phyloP scores from a whole-genome alignment of 441 rosid species.

The Viola pubescens region DNA sequence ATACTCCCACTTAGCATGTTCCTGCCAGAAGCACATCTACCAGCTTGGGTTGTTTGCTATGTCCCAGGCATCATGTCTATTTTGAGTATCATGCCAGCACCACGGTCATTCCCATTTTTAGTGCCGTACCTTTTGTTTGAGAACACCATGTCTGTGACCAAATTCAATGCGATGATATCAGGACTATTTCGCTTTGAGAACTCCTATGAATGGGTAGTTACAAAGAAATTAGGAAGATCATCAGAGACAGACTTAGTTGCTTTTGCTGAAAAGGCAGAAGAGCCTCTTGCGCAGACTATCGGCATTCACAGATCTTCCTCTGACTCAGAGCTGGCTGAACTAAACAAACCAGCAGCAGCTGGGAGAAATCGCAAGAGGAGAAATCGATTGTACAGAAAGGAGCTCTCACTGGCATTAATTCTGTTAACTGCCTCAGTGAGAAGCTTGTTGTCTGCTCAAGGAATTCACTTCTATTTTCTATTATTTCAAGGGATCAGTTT shows the following conservation, averaged over 20 bases:
- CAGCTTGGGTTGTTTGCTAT: slow-evolving; percentile 87
- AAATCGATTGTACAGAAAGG: slow-evolving; percentile 72
- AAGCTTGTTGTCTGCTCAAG: slow-evolving; percentile 85
- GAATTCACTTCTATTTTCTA: slow-evolving; percentile 87
- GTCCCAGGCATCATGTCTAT: slow-evolving; percentile 77
- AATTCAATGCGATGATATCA: slow-evolving; percentile 89
- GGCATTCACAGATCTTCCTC: slow-evolving; percentile 52
- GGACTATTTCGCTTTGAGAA: slow-evolving; percentile 73
- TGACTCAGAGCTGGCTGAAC: slow-evolving; percentile 63
- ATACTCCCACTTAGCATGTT: slow-evolving; percentile 81
- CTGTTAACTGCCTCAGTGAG: slow-evolving; percentile 65
- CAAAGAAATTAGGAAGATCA: slow-evolving; percentile 83
- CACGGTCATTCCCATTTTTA: slow-evolving; percentile 76
- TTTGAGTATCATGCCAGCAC: slow-evolving; percentile 75
- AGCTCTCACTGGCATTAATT: slow-evolving; percentile 68
- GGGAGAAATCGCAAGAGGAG: slow-evolving; percentile 43
- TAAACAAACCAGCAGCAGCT: slow-evolving; percentile 46
- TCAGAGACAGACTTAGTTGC: slow-evolving; percentile 83
- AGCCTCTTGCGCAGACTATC: slow-evolving; percentile 31
- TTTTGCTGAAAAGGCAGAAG: slow-evolving; percentile 54
- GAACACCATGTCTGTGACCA: slow-evolving; percentile 95
- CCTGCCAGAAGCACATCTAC: slow-evolving; percentile 79
- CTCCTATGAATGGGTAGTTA: slow-evolving; percentile 88
- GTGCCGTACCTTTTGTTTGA: slow-evolving; percentile 86
- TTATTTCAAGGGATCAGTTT: slow-evolving; percentile 83